Base-by-base conservation (phyloP, 1,284 basidiomycete species). In the Earliella scabrosa region DNA sequence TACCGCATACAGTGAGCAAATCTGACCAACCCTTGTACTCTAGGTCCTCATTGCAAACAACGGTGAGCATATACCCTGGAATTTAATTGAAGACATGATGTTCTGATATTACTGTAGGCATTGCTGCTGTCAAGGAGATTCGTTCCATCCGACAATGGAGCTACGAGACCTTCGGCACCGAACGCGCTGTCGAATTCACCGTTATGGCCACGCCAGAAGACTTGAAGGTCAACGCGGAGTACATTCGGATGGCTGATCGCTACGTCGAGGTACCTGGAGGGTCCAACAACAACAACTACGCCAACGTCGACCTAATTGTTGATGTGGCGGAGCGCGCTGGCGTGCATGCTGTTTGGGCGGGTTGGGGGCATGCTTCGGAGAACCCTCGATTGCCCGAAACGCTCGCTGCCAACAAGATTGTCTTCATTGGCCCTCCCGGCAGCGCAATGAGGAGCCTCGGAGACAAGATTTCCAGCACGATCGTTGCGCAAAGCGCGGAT, bases 131-230 rank as follows among this genome's bases (percentile, higher is more conserved):
- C 50, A 99, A 99, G 76, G 97, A 99, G 77, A 99, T 99, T 69
- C 89, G 97, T 53, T 99, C 97, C 46, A 92, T 99, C 67, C 87
- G 97, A 63, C 97, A 98, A 87, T 99, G 97, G 97, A 95, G 94
- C 66, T 99, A 99, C 79, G 97, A 99, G 78, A 97, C 96, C 0
- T 99, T 99, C 75, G 97, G 97, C 59, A 88, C 88, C 52, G 97
- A 99, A 73, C 90, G 94, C 63, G 93, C 92, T 54, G 86, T 99
- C 77, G 95, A 99, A 74, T 99, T 99, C 80, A 97, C 95, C 43
- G 97, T 98, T 61, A 99, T 99, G 97, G 96, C 97, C 47, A 99
- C 97, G 3, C 97, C 97, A 27, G 97, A 99, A 73, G 97, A 99
- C 79, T 80, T 98, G 62, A 94, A 95, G 71, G 95, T 98, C 75